phyloP scores from a whole-genome alignment of 2,329 filamentous ascomycete genomes.

The Colletotrichum abscissum region DNA sequence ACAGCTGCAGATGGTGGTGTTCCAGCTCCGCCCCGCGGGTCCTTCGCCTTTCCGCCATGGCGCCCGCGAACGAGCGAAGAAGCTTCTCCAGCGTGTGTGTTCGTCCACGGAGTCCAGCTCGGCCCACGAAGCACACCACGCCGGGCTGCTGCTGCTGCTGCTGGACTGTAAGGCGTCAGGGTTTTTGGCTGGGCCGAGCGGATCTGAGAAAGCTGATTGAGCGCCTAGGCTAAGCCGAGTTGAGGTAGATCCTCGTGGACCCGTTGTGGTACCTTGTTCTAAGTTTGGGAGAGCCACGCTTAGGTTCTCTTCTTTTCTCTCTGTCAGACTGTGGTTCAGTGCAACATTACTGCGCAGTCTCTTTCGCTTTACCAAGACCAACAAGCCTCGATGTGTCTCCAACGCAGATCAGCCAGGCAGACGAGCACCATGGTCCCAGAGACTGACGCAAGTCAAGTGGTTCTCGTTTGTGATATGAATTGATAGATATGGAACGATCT shows the following conservation, averaged over 20 bases:
- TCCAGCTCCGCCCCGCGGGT: conserved; percentile 18
- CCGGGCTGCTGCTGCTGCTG: no score
- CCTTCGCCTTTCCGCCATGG: background rate
- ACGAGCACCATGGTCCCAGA: background rate
- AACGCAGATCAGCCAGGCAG: background rate
- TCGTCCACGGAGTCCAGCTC: background rate
- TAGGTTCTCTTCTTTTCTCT: background rate
- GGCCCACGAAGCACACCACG: no score
- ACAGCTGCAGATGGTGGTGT: no score
- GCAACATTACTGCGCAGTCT: background rate
- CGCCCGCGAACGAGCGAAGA: background rate
- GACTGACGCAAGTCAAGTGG: background rate
- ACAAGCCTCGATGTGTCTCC: background rate
- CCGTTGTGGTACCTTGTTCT: background rate
- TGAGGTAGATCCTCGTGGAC: background rate
- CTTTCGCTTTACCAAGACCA: background rate
- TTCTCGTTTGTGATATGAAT: background rate
- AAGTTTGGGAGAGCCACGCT: background rate
- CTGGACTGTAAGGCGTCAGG: background rate
- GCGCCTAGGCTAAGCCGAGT: background rate
- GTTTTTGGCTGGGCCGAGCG: background rate
- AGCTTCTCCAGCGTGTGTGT: background rate
- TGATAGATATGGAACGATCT: background rate
- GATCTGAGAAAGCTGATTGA: background rate
- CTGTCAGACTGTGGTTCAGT: background rate